Percentiles rank a stretch among this genome's conserved stretches.
Evolutionary conservation across 2,329 filamentous ascomycete genomes (phyloP).

Genomic region (Corynespora cassiicola): DNA sequence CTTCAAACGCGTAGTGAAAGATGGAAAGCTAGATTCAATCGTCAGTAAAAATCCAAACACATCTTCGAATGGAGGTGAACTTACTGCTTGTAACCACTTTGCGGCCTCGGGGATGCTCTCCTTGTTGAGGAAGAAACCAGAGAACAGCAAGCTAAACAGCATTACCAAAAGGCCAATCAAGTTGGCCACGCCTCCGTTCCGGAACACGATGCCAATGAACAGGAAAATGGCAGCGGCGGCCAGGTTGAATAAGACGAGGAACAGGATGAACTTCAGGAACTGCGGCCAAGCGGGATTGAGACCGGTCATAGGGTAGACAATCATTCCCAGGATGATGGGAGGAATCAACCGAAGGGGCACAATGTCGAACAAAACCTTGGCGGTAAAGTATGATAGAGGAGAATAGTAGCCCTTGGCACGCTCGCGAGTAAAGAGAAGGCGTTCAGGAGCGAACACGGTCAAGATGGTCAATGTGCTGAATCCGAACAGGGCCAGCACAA

Average conservation of each 20-base stretch:
- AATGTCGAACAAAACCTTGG: slow-evolving; percentile 98
- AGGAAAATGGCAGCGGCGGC: slow-evolving; percentile 92
- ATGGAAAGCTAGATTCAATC: slow-evolving; percentile 73
- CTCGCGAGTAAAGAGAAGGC: slow-evolving; percentile 89
- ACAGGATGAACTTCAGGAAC: slow-evolving; percentile 90
- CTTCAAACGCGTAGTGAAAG: slow-evolving; percentile 97
- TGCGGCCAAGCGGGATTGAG: slow-evolving; percentile 80
- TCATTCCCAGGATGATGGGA: slow-evolving; percentile 91
- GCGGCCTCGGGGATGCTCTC: slow-evolving; percentile 87
- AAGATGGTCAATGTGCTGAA: slow-evolving; percentile 95
- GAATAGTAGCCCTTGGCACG: slow-evolving; percentile 96
- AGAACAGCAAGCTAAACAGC: slow-evolving; percentile 95
- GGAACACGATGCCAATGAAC: slow-evolving; percentile 95
- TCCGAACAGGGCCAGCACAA: slow-evolving; percentile 91
- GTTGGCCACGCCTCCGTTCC: slow-evolving; percentile 89
- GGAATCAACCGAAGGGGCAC: slow-evolving; percentile 92
- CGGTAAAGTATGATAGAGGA: slow-evolving; percentile 89
- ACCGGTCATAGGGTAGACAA: slow-evolving; percentile 98
- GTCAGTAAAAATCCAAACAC: slow-evolving; percentile 11
- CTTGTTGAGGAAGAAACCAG: slow-evolving; percentile 91
- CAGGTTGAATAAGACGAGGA: slow-evolving; percentile 94
- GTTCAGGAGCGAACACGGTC: slow-evolving; percentile 90
- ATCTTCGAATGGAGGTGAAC: slow-evolving; percentile 31
- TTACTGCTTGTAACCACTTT: slow-evolving; percentile 84
- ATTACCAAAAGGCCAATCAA: slow-evolving; percentile 94